Evolutionary conservation across 345 rosid genomes (phyloP), one percentile per base, ranked within the genome.

Genomic region (Psidium guajava): DNA sequence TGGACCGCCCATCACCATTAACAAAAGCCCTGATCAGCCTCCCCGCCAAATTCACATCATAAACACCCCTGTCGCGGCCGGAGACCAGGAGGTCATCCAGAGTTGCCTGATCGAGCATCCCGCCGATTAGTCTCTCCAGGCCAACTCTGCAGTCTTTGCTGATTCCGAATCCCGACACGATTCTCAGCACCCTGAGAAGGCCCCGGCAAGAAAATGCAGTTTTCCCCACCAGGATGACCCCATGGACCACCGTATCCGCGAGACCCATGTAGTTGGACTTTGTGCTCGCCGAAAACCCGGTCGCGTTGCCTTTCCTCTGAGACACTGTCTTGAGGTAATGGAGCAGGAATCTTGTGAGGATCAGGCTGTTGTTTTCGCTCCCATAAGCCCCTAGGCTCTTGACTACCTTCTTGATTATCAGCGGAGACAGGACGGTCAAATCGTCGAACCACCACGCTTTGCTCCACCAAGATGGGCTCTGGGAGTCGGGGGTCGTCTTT

Each of bases 401-500:
- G 40, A 92, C 86, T 44, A 96, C 28, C 88, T 87, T 96, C 54
- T 85, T 91, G 6, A 94, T 89, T 14, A 89, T 88, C 57, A 82
- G 58, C 15, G 98, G 96, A 13, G 95, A 86, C 24, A 96, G 49
- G 49, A 54, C 49, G 8, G 93, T 61, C 86, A 94, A 53, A 83
- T 91, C 98, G 24, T 94, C 92, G 54, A 96, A 96, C 98, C 98
- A 96, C 98, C 98, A 96, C 53, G 88, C 91, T 59, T 91, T 91
- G 83, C 89, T 86, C 85, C 90, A 82, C 44, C 89, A 86, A 44
- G 86, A 85, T 25, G 87, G 91, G 64, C 88, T 90, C 47, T 36
- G 57, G 32, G 88, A 85, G 13, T 86, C 87, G 9, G 92, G 88
- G 12, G 89, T 84, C 81, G 86, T 87, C 61, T 85, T 87, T 55